Conservation (phyloP, 495 filamentous ascomycete genomes). For the Lindgomyces ingoldianus region DNA sequence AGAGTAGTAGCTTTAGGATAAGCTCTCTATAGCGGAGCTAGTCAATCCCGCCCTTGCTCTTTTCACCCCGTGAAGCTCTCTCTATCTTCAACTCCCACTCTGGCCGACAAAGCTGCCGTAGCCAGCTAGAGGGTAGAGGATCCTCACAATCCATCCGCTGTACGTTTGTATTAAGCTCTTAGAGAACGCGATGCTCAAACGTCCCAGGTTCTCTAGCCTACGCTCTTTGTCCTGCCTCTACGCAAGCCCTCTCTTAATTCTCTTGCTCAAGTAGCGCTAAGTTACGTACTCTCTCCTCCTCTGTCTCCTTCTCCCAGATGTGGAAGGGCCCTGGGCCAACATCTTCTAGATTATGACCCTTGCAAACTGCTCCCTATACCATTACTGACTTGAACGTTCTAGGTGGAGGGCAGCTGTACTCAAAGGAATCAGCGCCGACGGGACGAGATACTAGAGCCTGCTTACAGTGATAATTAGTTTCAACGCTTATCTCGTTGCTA, state of each 20-base stretch:
- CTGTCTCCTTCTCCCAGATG: background rate
- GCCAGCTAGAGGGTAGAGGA: background rate
- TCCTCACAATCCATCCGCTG: background rate
- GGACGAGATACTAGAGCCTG: background rate
- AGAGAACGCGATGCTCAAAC: background rate
- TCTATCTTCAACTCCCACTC: conserved; percentile 1
- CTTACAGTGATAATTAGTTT: background rate
- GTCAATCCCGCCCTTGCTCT: background rate
- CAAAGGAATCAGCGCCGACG: background rate
- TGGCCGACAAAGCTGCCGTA: background rate
- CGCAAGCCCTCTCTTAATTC: background rate
- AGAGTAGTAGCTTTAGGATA: background rate
- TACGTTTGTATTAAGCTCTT: conserved; percentile 3
- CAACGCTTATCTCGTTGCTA: background rate
- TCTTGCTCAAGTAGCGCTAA: background rate
- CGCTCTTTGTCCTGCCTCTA: background rate
- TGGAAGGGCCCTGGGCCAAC: background rate
- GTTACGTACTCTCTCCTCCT: background rate
- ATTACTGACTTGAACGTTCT: background rate
- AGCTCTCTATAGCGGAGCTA: conserved; percentile 1
- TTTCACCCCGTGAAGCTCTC: background rate
- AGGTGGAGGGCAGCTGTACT: background rate
- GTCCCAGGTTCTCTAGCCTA: background rate
- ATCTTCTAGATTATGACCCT: background rate
- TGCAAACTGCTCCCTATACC: background rate